Conservation (phyloP, 371 early-diverging fungal species). For the Phascolomyces articulosus region DNA sequence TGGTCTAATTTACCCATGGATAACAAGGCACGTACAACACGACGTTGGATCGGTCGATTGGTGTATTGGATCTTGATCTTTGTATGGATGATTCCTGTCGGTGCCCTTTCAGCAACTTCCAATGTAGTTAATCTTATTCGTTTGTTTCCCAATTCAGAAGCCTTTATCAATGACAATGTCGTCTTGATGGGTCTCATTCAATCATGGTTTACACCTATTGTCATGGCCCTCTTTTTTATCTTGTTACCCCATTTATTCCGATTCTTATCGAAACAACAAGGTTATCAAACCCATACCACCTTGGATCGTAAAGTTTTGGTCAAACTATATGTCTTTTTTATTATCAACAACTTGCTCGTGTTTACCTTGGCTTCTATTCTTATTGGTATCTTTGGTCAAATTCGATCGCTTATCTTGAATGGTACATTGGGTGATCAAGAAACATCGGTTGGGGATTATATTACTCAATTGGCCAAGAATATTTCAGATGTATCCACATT, state of each 20-base stretch:
- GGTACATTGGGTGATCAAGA: slow-evolving; percentile 37
- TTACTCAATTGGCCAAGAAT: slow-evolving; percentile 41
- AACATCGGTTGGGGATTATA: slow-evolving; percentile 16
- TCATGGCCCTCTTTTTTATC: slow-evolving; percentile 70
- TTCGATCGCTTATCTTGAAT: slow-evolving; percentile 35
- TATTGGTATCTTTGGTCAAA: slow-evolving; percentile 56
- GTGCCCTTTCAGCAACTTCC: slow-evolving; percentile 66
- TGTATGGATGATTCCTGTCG: slow-evolving; percentile 72
- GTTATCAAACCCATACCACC: slow-evolving; percentile 69
- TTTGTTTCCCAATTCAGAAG: slow-evolving; percentile 49
- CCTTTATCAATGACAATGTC: slow-evolving; percentile 55
- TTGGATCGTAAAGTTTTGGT: slow-evolving; percentile 71
- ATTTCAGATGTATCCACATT: slow-evolving; percentile 52
- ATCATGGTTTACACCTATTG: slow-evolving; percentile 70
- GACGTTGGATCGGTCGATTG: slow-evolving; percentile 60
- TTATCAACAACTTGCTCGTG: slow-evolving; percentile 69
- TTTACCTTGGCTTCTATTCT: slow-evolving; percentile 63
- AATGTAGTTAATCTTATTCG: slow-evolving; percentile 63
- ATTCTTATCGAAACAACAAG: slow-evolving; percentile 71
- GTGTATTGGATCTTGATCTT: slow-evolving; percentile 67
- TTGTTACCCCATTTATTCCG: slow-evolving; percentile 70
- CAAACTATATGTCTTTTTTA: slow-evolving; percentile 80
- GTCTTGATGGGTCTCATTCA: slow-evolving; percentile 67
- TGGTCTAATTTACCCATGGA: slow-evolving; percentile 81
- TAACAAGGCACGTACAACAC: slow-evolving; percentile 49